Evolutionary conservation across 2,329 filamentous ascomycete genomes (phyloP), one percentile per base, ranked within the genome.

Genomic region (Cladosporium sp.): DNA sequence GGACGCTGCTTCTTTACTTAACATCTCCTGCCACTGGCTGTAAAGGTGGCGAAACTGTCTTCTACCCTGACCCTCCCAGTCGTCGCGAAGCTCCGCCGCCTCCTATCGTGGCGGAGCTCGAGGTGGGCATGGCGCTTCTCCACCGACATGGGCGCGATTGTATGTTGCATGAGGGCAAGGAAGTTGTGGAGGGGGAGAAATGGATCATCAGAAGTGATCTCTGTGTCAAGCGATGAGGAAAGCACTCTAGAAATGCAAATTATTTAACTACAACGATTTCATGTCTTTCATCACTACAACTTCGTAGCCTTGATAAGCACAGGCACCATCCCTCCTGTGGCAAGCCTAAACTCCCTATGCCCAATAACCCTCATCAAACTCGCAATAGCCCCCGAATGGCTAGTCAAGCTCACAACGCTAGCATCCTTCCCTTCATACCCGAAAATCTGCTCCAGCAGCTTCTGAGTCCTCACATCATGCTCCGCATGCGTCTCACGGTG

Each of bases 101-200:
- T 21, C 91, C 90, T 21, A 85, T 96, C 59, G 84, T 88, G 1
- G 88, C 96, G 7, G 84, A 84, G 0, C 86, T 91, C 13, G 91
- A 96, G 76, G 89, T 89, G n/a, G 94, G 94, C 2, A 90, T 94
- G 84, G 85, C 92, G 36, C 82, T 97, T 30, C 81, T 97, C 67
- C 94, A 97, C 78, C 91, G 91, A 68, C 94, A 97, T 79, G 93
- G 94, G 0, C 86, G 92, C 69, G 90, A 94, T 68, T 97, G 94
- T 79, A 86, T 97, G 81, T 79, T 97, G 73, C 93, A 97, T 77
- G 93, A 97, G 78, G 93, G 93, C 0, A 85, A 86, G 65, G 89
- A 96, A 75, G 93, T 97, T 0, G 84, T 80, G 1, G 83, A 85
- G 36, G 93, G 93, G 11, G 92, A 96, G 80, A 97, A 97, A 78